phyloP scores from a whole-genome alignment of 805 yeast genomes.

The Barnettozyma pratensis region DNA sequence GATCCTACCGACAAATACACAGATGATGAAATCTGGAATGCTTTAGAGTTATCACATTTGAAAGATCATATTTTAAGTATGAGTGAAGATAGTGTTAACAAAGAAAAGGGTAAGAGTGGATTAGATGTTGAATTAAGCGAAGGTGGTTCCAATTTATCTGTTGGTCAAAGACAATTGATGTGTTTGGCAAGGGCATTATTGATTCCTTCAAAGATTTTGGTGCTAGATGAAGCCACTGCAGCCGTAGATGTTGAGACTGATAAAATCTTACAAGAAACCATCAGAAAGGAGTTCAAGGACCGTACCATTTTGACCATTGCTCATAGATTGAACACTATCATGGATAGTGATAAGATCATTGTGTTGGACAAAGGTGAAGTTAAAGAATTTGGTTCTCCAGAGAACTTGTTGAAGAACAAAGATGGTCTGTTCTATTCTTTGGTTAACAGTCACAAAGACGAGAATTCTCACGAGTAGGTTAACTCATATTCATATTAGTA shows the following conservation, averaged over 20 bases:
- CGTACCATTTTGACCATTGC: conserved; percentile 83
- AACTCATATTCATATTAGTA: no score
- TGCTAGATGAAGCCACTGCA: conserved; percentile 84
- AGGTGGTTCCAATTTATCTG: conserved; percentile 67
- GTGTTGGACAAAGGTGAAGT: conserved; percentile 73
- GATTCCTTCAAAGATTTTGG: conserved; percentile 56
- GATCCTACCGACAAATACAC: conserved; percentile 70
- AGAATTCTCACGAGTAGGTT: conserved; percentile 1
- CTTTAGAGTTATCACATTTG: conserved; percentile 72
- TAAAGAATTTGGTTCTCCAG: conserved; percentile 73
- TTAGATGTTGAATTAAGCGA: conserved; percentile 54
- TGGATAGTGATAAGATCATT: conserved; percentile 74
- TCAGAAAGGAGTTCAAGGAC: conserved; percentile 66
- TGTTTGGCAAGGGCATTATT: conserved; percentile 77
- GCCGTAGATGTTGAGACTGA: conserved; percentile 88
- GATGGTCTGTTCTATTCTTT: conserved; percentile 73
- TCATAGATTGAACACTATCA: conserved; percentile 75
- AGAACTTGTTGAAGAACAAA: conserved; percentile 55
- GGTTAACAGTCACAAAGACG: conserved; percentile 47
- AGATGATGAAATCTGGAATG: conserved; percentile 83
- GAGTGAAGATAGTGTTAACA: conserved; percentile 31
- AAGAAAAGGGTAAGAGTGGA: conserved; percentile 47
- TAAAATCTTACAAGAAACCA: conserved; percentile 69
- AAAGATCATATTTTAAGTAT: conserved; percentile 55
- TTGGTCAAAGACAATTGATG: conserved; percentile 77